Evolutionary conservation across 2,329 filamentous ascomycete species (phyloP), one percentile per base, ranked within the genome.

Genomic region (Nemania sp.): DNA sequence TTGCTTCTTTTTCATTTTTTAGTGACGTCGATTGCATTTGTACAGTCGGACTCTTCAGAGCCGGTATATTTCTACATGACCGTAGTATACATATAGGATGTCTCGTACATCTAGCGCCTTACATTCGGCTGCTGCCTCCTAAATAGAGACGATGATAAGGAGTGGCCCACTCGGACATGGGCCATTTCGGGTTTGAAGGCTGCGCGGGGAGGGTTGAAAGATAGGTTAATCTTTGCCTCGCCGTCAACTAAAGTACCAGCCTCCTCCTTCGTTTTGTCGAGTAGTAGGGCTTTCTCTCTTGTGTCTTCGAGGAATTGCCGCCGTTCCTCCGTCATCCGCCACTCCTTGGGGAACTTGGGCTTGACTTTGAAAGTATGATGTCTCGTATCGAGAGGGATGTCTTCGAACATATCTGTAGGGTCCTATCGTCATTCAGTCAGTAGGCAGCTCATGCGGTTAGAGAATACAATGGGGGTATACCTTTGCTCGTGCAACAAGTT

Each of bases 311-410:
- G 83, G 79, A 92, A 85, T 75, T 82, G 78, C 77, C 85, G 87
- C 70, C 93, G 86, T 81, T 92, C 85, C 54, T 88, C 82, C 1
- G 92, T 94, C 85, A 99, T 82, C 67, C 87, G 88, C 96, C 96
- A 99, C 73, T 90, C 88, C 73, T 89, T 86, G 1, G 96, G 96
- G 80, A 98, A 98, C 71, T 84, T 86, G 62, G 88, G 85, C 77
- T 88, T 88, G 49, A 79, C 79, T 83, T 91, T 92, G 70, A 87
- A 85, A 76, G 87, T 90, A 83, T 95, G 90, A 80, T 98, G 95
- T 74, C 96, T 87, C 68, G 93, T 90, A 77, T 99, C 94, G 56
- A 98, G 86, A 1, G 96, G 95, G 32, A 99, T 82, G 78, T 99
- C 96, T 72, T 90, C 90, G 76, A 98, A 98, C 11, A 88, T 92